Evolutionary conservation across 2,329 filamentous ascomycete species (phyloP), one percentile per base, ranked within the genome.

Genomic region (Lasiodiplodia sp.): DNA sequence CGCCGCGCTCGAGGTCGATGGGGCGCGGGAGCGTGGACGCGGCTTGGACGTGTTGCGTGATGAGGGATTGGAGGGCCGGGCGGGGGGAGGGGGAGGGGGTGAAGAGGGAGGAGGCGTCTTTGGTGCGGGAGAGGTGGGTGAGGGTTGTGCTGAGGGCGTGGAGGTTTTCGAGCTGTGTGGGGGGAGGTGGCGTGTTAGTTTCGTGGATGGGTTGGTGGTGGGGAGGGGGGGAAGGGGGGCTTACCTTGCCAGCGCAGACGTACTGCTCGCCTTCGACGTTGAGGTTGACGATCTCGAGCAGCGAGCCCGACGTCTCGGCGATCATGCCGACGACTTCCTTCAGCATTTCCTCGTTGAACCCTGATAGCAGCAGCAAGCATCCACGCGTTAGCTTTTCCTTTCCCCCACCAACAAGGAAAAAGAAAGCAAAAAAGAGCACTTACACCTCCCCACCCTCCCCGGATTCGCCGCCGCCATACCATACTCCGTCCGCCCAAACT

Each of bases 1-100:
- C 63, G 31, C 77, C 77, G 40, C 65, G 69, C 66, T 51, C 3
- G n/a, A 60, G 67, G 10, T 68, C 57, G 38, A 60, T 60, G 34
- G 55, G 28, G 28, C 28, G 28, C 0, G 53, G 12, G 10, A n/a
- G 12, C 31, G 14, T 2, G 31, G 55, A 18, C n/a, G 18, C 8
- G 10, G 52, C 12, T 0, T 1, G 1, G 16, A 34, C 52, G 12
- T 34, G 52, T 14, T 4, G 3, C n/a, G 31, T n/a, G 55, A 38
- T 14, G 31, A 38, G 55, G 34, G 55, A 8, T n/a, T 11, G 16
- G 55, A 57, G 55, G 31, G 31, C 10, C 18, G 55, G 25, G 28
- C 25, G 31, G 28, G 4, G 6, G 28, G 25, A 2, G 28, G 53
- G 28, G 16, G 11, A 2, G 28, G 53, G 28, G 16, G 11, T 3